Evolutionary conservation across 768 basidiomycete species (phyloP).

Genomic region (Amanita rimosa): DNA sequence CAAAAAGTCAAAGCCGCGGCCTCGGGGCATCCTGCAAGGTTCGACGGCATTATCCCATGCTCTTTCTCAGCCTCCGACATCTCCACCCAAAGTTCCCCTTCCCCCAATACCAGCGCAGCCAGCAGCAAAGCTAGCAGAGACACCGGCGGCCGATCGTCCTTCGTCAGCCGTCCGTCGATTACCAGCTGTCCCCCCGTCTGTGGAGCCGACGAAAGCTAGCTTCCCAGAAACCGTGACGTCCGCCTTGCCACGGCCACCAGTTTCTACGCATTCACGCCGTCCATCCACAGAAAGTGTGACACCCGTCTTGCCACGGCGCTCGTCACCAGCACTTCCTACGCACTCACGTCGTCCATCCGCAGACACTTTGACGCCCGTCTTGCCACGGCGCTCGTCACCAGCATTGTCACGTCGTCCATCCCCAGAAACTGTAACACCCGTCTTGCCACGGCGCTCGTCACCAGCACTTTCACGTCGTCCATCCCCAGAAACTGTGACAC

Average conservation of each 20-base stretch:
- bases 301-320: too few relatives aligned
- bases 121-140: not conserved
- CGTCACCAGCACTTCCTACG: not conserved
- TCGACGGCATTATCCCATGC: not conserved
- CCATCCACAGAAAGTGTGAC: too few relatives aligned
- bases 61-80: slow-evolving; percentile 1
- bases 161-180: not conserved
- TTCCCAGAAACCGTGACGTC: not conserved
- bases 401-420: not conserved
- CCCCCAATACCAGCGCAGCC: slow-evolving; percentile 1
- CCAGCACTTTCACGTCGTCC: not conserved
- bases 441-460: not conserved
- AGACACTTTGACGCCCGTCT: not conserved
- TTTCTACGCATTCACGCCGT: not conserved
- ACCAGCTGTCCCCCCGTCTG: slow-evolving; percentile 1
- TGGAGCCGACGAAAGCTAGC: not conserved
- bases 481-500: not conserved
- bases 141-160: not conserved
- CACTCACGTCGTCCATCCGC: not conserved
- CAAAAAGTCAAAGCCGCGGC: not conserved
- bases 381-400: not conserved
- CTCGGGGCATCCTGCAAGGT: slow-evolving; percentile 1
- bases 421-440: too few relatives aligned
- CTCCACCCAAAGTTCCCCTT: slow-evolving; percentile 3
- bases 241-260: not conserved